These are phyloP conservation scores for Beauveria sp. DNA, from an alignment of 2,329 filamentous ascomycete species.

Conservation along the genomic window DNA sequence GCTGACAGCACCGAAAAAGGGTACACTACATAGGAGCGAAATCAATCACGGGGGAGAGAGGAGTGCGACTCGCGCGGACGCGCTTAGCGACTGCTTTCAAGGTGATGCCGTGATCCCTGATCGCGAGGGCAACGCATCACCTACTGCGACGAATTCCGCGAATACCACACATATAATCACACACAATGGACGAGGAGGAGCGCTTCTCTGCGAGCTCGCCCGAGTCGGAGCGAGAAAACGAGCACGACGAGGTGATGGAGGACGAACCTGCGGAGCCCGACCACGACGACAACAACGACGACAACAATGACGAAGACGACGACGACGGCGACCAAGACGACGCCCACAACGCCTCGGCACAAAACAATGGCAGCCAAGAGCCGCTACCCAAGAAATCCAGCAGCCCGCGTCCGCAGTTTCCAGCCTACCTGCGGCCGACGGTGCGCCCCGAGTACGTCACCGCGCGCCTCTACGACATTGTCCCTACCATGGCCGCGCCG, in stretches of 20 bases:
- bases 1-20: too few species aligned
- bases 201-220: slow-evolving; percentile 24
- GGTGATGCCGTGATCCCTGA: background rate
- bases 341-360: slow-evolving; percentile 27
- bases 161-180: background rate
- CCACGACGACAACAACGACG: slow-evolving; percentile 29
- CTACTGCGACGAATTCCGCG: background rate
- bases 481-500: slow-evolving; percentile 92
- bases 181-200: slow-evolving; percentile 26
- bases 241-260: slow-evolving; percentile 13
- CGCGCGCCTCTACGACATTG: slow-evolving; percentile 83
- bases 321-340: slow-evolving; percentile 28
- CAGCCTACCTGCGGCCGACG: slow-evolving; percentile 39
- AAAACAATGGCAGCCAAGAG: slow-evolving; percentile 14
- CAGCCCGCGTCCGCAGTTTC: slow-evolving; percentile 20
- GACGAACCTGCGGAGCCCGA: slow-evolving; percentile 21
- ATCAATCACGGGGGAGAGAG: background rate
- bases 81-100: background rate
- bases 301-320: slow-evolving; percentile 27
- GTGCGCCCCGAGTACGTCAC: slow-evolving; percentile 73
- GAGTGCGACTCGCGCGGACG: background rate
- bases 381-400: slow-evolving; percentile 22
- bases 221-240: slow-evolving; percentile 27
- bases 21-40: background rate
- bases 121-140: background rate